Conservation (phyloP, 257 asterid species). For the Craterostigma plantagineum region DNA sequence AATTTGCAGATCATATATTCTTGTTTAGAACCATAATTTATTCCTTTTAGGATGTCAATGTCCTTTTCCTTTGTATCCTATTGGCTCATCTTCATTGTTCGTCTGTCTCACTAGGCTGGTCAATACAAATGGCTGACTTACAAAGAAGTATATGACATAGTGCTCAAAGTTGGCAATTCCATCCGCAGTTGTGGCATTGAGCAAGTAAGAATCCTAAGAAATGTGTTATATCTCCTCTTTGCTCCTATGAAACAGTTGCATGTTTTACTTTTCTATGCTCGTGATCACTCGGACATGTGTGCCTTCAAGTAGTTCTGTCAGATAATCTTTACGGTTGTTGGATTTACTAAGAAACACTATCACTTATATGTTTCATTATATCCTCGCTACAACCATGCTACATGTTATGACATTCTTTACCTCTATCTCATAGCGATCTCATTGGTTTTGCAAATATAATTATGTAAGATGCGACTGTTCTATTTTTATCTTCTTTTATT, state of each 20-base stretch:
- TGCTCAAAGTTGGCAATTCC: slow-evolving; percentile 68
- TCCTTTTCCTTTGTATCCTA: slow-evolving; percentile 11
- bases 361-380: too few relatives aligned
- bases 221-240: too few relatives aligned
- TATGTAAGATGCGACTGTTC: neutral
- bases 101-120: slow-evolving; percentile 41
- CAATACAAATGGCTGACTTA: slow-evolving; percentile 73
- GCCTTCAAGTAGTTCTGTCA: too few relatives aligned
- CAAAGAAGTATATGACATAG: slow-evolving; percentile 62
- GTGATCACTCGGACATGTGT: too few relatives aligned
- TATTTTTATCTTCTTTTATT: slow-evolving; percentile 3
- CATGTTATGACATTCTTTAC: too few relatives aligned
- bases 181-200: slow-evolving; percentile 66
- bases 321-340: too few relatives aligned
- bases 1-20: neutral
- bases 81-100: slow-evolving; percentile 4
- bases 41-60: neutral
- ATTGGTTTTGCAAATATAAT: neutral
- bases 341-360: too few relatives aligned
- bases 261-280: too few relatives aligned
- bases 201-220: slow-evolving; percentile 27
- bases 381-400: too few relatives aligned
- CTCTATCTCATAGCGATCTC: too few relatives aligned
- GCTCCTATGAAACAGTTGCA: too few relatives aligned
- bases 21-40: neutral